Evolutionary conservation across 352 stramenopile genomes (phyloP), one percentile per base, ranked within the genome.

Genomic region (Phytopythium vexans): DNA sequence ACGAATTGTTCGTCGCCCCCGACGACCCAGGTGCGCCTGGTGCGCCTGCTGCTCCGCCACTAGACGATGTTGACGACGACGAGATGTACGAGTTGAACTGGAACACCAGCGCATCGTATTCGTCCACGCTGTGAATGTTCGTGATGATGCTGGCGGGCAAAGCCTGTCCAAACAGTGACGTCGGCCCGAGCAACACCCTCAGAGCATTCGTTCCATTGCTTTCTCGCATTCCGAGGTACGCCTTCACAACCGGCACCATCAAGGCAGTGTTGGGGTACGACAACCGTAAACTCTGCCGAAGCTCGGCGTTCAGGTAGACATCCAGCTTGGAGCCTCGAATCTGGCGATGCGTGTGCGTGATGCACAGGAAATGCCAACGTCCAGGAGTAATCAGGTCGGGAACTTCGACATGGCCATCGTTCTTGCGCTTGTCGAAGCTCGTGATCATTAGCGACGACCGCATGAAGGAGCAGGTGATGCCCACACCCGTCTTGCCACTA

Each of bases 391-490:
- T 68, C 16, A 89, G 65, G 52, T 89, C 76, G 0, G 73, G 69
- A 5, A 94, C 72, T 50, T 92, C 78, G 12, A 89, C 74, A 44
- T 89, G 77, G n/a, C 73, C 77, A 53, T 91, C 83, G 66, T 92
- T 94, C 52, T 89, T 92, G 58, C 88, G 85, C 57, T 89, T 89
- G 66, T 94, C 83, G 58, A 91, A 88, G 55, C 79, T 85, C 47
- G 77, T 91, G 56, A 94, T 66, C 61, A 90, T 74, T 11, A 94
- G 56, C 8, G 83, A 91, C 42, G 83, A 83, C 16, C 74, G 72
- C 35, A 90, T 65, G 51, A 94, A 89, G 8, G 77, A 91, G 55
- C 79, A 85, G 64, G 83, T 86, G 54, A 94, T 77, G 0, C 83
- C 83, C 4, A 92, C 81, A 45, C 80, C 81, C 0, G 79, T 82